Conservation (phyloP, 2,329 filamentous ascomycete genomes). For the Chaetothyriales sp. region DNA sequence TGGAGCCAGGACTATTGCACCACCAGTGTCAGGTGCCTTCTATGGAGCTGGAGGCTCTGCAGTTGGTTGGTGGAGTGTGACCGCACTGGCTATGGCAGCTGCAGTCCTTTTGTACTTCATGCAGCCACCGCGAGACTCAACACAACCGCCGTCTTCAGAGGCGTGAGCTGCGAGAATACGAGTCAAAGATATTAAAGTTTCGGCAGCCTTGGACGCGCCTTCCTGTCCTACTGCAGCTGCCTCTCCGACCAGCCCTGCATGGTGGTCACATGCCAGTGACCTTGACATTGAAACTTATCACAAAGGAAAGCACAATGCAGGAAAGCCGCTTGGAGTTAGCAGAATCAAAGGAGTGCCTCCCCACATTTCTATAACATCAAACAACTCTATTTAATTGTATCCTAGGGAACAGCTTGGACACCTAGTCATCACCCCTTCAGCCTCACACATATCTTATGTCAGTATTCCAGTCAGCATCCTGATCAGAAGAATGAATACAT, state of each 20-base stretch:
- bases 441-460: not conserved
- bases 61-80: slow-evolving; percentile 51
- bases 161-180: not conserved
- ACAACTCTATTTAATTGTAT: not conserved
- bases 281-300: too few species aligned
- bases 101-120: slow-evolving; percentile 48
- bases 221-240: not conserved
- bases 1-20: slow-evolving; percentile 53
- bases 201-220: not conserved
- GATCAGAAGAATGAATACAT: not conserved
- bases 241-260: not conserved
- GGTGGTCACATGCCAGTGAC: not conserved
- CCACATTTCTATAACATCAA: not conserved
- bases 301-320: not conserved
- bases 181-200: not conserved
- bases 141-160: not conserved
- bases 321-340: not conserved
- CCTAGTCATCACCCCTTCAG: not conserved
- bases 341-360: not conserved
- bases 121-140: not conserved
- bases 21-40: slow-evolving; percentile 49
- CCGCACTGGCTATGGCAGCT: slow-evolving; percentile 42
- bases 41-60: slow-evolving; percentile 48
- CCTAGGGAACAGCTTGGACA: not conserved
- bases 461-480: not conserved